A percentile compares a stretch with the other conserved stretches of the same genome.
Conservation (phyloP, 805 yeast species). For the Candida bentonensis region DNA sequence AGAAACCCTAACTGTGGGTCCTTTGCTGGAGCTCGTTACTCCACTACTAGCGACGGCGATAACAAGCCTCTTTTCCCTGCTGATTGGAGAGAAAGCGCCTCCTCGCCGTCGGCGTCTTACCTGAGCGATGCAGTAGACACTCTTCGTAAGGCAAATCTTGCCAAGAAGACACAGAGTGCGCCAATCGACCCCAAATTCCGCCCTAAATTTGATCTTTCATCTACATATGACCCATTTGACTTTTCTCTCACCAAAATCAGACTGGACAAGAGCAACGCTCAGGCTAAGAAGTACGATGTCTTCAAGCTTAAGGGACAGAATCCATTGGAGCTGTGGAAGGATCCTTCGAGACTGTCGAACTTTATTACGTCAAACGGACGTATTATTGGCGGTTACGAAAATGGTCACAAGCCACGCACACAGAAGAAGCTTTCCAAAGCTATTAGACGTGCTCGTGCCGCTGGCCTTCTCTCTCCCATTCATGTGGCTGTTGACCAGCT, state of each 20-base stretch:
- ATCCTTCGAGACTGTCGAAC: constrained; percentile 54
- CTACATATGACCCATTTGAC: constrained; percentile 70
- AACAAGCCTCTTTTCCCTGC: background rate
- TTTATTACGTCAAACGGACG: constrained; percentile 62
- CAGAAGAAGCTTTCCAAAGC: constrained; percentile 66
- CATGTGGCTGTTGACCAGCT: constrained; percentile 23
- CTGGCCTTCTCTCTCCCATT: constrained; percentile 66
- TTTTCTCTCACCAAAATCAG: constrained; percentile 47
- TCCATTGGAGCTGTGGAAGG: constrained; percentile 57
- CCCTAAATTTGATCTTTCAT: constrained; percentile 33
- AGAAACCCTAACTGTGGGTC: background rate
- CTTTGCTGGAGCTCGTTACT: background rate
- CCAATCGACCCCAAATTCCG: constrained; percentile 6
- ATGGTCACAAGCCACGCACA: constrained; percentile 51
- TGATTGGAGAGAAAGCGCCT: background rate
- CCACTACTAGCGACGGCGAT: background rate
- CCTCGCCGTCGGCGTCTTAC: background rate
- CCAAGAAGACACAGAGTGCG: background rate
- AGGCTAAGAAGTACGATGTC: constrained; percentile 19
- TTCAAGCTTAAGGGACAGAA: constrained; percentile 20
- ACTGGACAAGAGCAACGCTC: constrained; percentile 24
- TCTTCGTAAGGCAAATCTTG: background rate
- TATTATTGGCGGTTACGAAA: constrained; percentile 56
- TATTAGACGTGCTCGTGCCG: constrained; percentile 62
- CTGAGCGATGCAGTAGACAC: background rate